These are phyloP conservation scores for Cronartium quercuum DNA, from an alignment of 1,284 basidiomycete species.

Conservation along the genomic window DNA sequence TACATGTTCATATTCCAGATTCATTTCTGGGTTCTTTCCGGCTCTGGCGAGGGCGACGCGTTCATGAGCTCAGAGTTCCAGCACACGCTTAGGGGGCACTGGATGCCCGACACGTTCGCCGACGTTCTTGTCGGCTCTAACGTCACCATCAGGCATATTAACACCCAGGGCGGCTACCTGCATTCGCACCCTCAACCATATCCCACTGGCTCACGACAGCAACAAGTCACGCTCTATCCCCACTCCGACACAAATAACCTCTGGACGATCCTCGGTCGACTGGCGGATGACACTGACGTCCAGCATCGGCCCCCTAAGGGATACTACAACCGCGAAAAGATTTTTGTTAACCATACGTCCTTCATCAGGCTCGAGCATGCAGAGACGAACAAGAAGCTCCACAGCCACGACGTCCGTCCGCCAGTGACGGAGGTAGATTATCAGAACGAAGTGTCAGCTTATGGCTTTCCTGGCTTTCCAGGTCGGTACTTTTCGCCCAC, in stretches of 20 bases:
- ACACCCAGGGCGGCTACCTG: constrained; percentile 95
- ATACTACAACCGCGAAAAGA: constrained; percentile 38
- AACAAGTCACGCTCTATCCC: constrained; percentile 97
- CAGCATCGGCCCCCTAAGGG: constrained; percentile 18
- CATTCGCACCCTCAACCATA: constrained; percentile 90
- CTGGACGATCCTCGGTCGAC: constrained; percentile 63
- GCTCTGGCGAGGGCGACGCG: constrained; percentile 90
- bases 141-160: constrained; percentile 77
- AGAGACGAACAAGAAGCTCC: constrained; percentile 74
- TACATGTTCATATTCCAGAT: constrained; percentile 95
- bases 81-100: constrained; percentile 82
- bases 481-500: background rate
- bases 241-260: constrained; percentile 88
- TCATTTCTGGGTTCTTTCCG: constrained; percentile 81
- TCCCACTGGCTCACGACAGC: constrained; percentile 66
- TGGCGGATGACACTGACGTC: constrained; percentile 52
- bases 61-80: constrained; percentile 99
- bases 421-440: constrained; percentile 98
- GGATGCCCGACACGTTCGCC: constrained; percentile 86
- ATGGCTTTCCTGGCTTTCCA: constrained; percentile 75
- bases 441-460: constrained; percentile 95
- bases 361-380: constrained; percentile 79
- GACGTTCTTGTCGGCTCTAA: constrained; percentile 82
- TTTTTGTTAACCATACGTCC: constrained; percentile 58
- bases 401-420: constrained; percentile 88